Percentiles rank a stretch among this genome's conserved stretches.
These are phyloP conservation scores for Candida verbasci DNA, from an alignment of 805 yeast species.

Conservation along the genomic window DNA sequence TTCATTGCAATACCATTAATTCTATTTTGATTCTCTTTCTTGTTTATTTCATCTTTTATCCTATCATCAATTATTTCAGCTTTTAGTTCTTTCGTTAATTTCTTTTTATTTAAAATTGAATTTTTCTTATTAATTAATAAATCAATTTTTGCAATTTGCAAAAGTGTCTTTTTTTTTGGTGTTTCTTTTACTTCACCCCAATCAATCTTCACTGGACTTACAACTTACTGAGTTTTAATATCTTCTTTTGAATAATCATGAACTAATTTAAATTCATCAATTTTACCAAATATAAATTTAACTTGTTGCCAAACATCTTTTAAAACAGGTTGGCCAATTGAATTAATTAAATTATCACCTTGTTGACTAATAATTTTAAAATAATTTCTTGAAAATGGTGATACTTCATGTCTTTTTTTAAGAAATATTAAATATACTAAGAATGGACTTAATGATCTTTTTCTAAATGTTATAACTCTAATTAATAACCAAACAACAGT, in stretches of 20 bases:
- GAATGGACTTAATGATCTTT: constrained; percentile 58
- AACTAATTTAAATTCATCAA: constrained; percentile 26
- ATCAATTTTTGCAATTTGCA: neutral
- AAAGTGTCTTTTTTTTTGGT: neutral
- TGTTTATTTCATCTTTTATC: neutral
- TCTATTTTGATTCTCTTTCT: constrained; percentile 1
- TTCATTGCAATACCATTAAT: constrained; percentile 2
- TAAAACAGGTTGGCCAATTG: constrained; percentile 24
- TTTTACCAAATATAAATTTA: constrained; percentile 26
- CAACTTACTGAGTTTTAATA: constrained; percentile 5
- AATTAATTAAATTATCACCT: constrained; percentile 28
- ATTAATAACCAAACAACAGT: constrained; percentile 44
- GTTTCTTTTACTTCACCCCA: constrained; percentile 4
- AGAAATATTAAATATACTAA: constrained; percentile 57
- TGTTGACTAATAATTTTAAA: constrained; percentile 64
- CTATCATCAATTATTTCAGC: neutral
- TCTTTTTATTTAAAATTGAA: neutral
- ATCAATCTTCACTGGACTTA: neutral
- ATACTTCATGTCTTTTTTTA: constrained; percentile 73
- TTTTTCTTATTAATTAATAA: neutral
- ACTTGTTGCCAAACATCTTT: constrained; percentile 34
- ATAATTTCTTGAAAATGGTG: constrained; percentile 64
- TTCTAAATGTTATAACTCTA: constrained; percentile 56
- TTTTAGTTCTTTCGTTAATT: neutral
- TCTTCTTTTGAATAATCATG: constrained; percentile 34